Conservation (phyloP, 139 green algal species). For the Chlamydomonas eustigma region DNA sequence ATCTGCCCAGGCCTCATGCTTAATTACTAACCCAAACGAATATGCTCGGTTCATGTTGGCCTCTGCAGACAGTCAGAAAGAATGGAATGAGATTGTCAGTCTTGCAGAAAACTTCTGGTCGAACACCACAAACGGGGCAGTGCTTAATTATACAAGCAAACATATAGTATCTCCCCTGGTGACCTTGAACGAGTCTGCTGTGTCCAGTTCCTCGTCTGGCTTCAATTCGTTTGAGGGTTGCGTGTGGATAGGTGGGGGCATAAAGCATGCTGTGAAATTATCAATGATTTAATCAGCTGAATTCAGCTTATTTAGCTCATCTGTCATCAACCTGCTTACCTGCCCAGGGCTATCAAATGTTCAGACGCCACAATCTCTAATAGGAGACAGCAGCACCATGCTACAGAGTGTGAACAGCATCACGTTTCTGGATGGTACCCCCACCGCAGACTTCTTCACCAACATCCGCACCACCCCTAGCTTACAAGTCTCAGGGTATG, state of each 20-base stretch:
- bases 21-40: neutral
- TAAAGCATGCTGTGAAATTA: neutral
- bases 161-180: too few species aligned
- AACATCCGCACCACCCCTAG: neutral
- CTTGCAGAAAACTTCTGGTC: neutral
- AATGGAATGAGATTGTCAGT: neutral
- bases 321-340: neutral
- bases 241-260: neutral
- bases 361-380: neutral
- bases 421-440: neutral
- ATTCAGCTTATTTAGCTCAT: neutral
- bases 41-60: neutral
- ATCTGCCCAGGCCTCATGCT: neutral
- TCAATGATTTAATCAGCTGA: neutral
- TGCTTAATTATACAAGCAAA: neutral
- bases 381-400: neutral
- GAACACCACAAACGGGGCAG: neutral
- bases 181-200: neutral
- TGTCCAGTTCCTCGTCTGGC: neutral
- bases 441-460: neutral
- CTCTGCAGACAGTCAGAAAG: neutral
- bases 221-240: neutral
- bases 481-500: too few species aligned
- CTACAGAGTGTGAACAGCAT: neutral
- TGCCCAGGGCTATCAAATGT: neutral